Conservation (phyloP, 169 alveolate species). For the Babesia microti region DNA sequence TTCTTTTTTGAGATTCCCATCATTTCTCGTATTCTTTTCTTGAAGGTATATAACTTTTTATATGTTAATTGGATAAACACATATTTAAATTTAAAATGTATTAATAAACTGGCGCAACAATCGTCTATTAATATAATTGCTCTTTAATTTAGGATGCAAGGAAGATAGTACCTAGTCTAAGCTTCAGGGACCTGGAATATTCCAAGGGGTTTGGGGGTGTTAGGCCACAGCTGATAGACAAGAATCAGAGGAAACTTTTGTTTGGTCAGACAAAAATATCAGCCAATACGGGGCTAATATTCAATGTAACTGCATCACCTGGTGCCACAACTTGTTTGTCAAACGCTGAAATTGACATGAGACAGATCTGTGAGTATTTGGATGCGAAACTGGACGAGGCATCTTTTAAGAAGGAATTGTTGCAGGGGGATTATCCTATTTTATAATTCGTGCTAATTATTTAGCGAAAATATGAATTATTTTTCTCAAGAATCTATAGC, state of each 20-base stretch:
- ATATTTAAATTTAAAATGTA: too few species aligned
- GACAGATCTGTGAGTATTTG: slow-evolving; percentile 56
- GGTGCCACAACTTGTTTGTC: slow-evolving; percentile 77
- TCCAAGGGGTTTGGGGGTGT: slow-evolving; percentile 74
- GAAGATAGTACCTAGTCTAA: slow-evolving; percentile 66
- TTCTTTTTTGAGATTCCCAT: slow-evolving; percentile 67
- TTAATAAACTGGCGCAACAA: too few species aligned
- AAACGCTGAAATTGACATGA: slow-evolving; percentile 66
- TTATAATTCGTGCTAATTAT: too few species aligned
- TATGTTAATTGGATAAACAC: neutral
- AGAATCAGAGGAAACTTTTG: slow-evolving; percentile 53
- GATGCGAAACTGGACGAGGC: slow-evolving; percentile 57
- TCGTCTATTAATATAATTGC: too few species aligned
- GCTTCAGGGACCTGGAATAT: slow-evolving; percentile 53
- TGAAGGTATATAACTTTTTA: slow-evolving; percentile 18
- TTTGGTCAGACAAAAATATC: slow-evolving; percentile 70
- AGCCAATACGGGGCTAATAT: slow-evolving; percentile 60
- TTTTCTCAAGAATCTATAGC: too few species aligned
- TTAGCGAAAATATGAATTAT: too few species aligned
- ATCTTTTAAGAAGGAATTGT: slow-evolving; percentile 32
- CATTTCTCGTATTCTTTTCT: slow-evolving; percentile 51
- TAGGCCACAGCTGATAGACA: slow-evolving; percentile 72
- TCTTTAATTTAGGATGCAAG: slow-evolving; percentile 45
- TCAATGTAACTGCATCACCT: slow-evolving; percentile 74
- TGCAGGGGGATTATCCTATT: slow-evolving; percentile 64